Conservation (phyloP, 768 basidiomycete species). For the Tylopilus sp. region DNA sequence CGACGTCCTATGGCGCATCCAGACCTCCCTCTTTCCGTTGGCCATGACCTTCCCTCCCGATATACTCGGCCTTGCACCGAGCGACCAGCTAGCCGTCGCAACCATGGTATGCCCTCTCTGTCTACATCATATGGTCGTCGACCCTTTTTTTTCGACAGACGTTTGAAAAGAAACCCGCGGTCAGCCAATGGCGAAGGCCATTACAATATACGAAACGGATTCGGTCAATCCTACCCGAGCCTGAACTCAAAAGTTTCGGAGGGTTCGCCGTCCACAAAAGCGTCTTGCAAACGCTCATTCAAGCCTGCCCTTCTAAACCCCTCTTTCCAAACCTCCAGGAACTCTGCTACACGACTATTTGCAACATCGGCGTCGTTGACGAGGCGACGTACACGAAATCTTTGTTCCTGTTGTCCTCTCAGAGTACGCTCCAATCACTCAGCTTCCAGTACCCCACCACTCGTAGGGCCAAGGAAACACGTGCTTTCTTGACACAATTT, state of each 20-base stretch:
- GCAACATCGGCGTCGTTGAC: constrained; percentile 17
- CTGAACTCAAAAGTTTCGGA: constrained; percentile 1
- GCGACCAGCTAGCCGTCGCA: constrained; percentile 13
- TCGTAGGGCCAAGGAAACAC: constrained; percentile 15
- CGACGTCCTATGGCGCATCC: constrained; percentile 21
- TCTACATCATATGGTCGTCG: not conserved
- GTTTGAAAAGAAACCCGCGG: constrained; percentile 10
- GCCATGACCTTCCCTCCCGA: constrained; percentile 16
- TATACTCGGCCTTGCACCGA: constrained; percentile 13
- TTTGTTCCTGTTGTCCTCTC: constrained; percentile 9
- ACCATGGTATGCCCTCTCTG: constrained; percentile 11
- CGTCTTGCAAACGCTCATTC: constrained; percentile 16
- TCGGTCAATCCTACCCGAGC: constrained; percentile 10
- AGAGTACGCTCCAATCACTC: constrained; percentile 4
- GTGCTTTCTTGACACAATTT: constrained; percentile 9
- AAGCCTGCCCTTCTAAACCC: constrained; percentile 20
- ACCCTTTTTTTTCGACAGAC: constrained; percentile 3
- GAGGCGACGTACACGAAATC: constrained; percentile 10
- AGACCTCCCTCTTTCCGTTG: constrained; percentile 18
- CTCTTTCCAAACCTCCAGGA: constrained; percentile 24
- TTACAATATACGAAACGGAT: constrained; percentile 20
- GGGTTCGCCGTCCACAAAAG: constrained; percentile 14
- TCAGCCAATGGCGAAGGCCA: constrained; percentile 18
- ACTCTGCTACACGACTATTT: constrained; percentile 12
- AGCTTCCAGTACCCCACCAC: constrained; percentile 15